Evolutionary conservation across 2,329 filamentous ascomycete genomes (phyloP).

Genomic region (Dryadomyces quercus-mongolicae): DNA sequence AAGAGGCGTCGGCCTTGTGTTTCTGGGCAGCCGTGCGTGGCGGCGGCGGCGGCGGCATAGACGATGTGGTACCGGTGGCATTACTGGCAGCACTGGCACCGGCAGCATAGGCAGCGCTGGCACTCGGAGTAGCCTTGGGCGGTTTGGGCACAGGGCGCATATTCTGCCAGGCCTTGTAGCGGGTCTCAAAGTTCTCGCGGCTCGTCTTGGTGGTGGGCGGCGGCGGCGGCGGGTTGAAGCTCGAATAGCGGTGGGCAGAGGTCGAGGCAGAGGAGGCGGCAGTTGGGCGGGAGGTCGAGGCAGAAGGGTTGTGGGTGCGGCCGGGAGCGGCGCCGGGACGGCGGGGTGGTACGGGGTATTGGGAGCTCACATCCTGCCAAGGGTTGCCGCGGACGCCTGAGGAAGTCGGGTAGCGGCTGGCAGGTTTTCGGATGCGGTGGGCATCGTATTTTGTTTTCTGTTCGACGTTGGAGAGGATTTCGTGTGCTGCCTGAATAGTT

Average conservation of each 20-base stretch:
- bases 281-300: constrained; percentile 5
- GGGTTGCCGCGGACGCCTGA: constrained; percentile 47
- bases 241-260: constrained; percentile 14
- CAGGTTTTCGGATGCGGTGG: constrained; percentile 22
- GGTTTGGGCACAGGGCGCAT: constrained; percentile 17
- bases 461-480: constrained; percentile 48
- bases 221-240: constrained; percentile 9
- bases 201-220: constrained; percentile 10
- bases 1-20: constrained; percentile 41
- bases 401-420: constrained; percentile 29
- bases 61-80: constrained; percentile 15
- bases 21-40: constrained; percentile 39
- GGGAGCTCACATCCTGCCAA: constrained; percentile 35
- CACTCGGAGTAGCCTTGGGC: constrained; percentile 10
- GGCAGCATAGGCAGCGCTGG: constrained; percentile 11
- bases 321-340: constrained; percentile 13
- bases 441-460: constrained; percentile 42
- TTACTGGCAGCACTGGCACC: not conserved
- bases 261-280: constrained; percentile 12
- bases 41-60: constrained; percentile 20
- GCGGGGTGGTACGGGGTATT: constrained; percentile 35
- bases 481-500: constrained; percentile 74
- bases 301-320: constrained; percentile 6
- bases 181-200: constrained; percentile 11
- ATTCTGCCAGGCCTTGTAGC: constrained; percentile 24